A percentile compares a stretch with the other conserved stretches of the same genome.
These are phyloP conservation scores for Paecilomyces sp. DNA, from an alignment of 2,329 filamentous ascomycete species.

Conservation along the genomic window DNA sequence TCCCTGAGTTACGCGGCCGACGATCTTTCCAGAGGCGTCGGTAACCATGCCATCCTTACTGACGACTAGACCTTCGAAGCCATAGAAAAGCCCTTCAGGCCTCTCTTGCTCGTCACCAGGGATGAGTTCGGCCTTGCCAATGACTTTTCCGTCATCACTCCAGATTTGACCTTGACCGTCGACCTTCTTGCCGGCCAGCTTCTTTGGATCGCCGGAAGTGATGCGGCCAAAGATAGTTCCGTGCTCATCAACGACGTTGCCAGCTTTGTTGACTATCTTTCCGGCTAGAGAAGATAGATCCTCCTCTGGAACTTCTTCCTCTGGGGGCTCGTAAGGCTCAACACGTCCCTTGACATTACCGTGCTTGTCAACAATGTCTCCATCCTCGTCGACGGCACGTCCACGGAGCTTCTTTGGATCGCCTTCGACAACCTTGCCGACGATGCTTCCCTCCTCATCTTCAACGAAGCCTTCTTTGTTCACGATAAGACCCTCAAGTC, in stretches of 20 bases:
- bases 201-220: slow-evolving; percentile 49
- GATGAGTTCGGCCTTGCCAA: slow-evolving; percentile 52
- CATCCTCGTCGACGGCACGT: slow-evolving; percentile 70
- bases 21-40: slow-evolving; percentile 46
- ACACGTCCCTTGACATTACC: slow-evolving; percentile 54
- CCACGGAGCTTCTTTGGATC: slow-evolving; percentile 67
- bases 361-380: slow-evolving; percentile 73
- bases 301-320: slow-evolving; percentile 40
- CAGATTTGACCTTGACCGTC: slow-evolving; percentile 58
- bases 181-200: slow-evolving; percentile 54
- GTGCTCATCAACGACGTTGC: slow-evolving; percentile 54
- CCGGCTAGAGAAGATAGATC: slow-evolving; percentile 56
- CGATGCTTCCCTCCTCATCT: slow-evolving; percentile 69
- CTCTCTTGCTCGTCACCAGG: slow-evolving; percentile 42
- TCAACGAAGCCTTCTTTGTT: slow-evolving; percentile 56
- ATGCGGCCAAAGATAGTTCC: slow-evolving; percentile 54
- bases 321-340: slow-evolving; percentile 46
- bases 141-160: slow-evolving; percentile 56
- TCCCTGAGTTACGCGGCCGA: slow-evolving; percentile 57
- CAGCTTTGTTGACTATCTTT: slow-evolving; percentile 57
- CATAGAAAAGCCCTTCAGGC: slow-evolving; percentile 53
- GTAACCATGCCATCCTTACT: slow-evolving; percentile 52
- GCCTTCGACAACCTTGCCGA: slow-evolving; percentile 64
- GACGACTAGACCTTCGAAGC: slow-evolving; percentile 51
- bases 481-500: slow-evolving; percentile 49